Evolutionary conservation across 139 green algal species (phyloP), one percentile per base, ranked within the genome.

Genomic region (Dunaliella primolecta): DNA sequence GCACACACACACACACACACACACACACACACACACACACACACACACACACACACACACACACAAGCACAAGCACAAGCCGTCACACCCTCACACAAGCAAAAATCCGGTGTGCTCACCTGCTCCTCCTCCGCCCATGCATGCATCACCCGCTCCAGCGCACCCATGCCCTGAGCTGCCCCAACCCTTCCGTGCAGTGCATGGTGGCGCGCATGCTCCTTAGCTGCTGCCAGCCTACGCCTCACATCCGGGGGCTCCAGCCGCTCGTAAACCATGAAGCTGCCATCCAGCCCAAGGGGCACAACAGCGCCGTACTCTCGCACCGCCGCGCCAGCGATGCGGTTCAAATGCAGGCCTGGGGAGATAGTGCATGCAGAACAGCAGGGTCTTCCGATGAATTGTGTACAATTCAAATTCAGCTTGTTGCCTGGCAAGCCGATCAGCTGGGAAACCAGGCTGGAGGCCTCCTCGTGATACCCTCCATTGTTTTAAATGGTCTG

Each of bases 201-300:
- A 15, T 64, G 46, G 46, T 64, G 46, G 7, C 46, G 46, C 46
- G 15, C 7, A 64, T 64, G 46, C 46, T 25, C 46, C 46, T 64
- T 7, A 64, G 56, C 81, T 27, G 70, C 81, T 7, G 81, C 36
- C 70, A 71, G 36, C 81, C 57, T 55, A 25, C 56, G n/a, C 38
- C 71, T 36, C 2, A 64, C 57, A 30, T 79, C 81, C 1, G 81
- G 30, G 71, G 34, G 71, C 31, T 84, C 81, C 3, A 84, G 56
- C 2, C 81, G 55, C 57, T 84, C 81, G 24, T 84, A 84, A 1
- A 84, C 81, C 81, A 84, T 84, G 81, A 79, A 84, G 29, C 55
- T 79, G 56, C 81, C 81, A 33, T 84, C 81, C n/a, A 71, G 32
- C 25, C 81, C 81, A 2, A 78, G n/a, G 29, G 81, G 81, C 7